Conservation (phyloP, 306 rosid genomes). For the Ormosia semicastrata region DNA sequence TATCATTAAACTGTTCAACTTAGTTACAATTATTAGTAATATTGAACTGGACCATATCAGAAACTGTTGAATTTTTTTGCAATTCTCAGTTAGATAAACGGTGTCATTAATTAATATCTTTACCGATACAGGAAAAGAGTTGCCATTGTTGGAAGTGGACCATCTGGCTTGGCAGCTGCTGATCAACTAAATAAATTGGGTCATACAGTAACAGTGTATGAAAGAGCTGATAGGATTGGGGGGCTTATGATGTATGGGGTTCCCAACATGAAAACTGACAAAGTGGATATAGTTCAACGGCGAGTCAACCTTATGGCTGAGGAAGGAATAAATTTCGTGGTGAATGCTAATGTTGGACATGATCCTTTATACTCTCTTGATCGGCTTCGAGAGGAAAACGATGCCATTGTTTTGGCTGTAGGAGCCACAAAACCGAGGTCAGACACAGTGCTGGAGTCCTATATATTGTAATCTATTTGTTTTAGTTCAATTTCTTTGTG, state of each 20-base stretch:
- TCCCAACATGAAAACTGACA: slow-evolving; percentile 92
- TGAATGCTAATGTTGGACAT: slow-evolving; percentile 75
- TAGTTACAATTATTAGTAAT: neutral
- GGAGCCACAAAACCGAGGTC: slow-evolving; percentile 99
- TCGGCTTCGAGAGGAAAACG: slow-evolving; percentile 68
- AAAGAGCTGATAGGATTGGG: slow-evolving; percentile 50
- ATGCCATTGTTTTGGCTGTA: slow-evolving; percentile 81
- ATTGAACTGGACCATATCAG: neutral
- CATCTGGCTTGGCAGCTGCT: slow-evolving; percentile 96
- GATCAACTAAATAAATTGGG: slow-evolving; percentile 94
- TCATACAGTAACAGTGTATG: slow-evolving; percentile 58
- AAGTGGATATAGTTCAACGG: slow-evolving; percentile 77
- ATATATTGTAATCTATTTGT: neutral
- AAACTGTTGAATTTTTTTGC: no score
- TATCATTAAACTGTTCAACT: neutral
- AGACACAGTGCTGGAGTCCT: neutral
- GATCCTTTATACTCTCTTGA: slow-evolving; percentile 75
- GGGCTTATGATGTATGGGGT: slow-evolving; percentile 99
- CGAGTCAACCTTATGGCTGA: slow-evolving; percentile 87
- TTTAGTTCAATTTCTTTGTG: neutral
- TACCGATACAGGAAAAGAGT: slow-evolving; percentile 65
- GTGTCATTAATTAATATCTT: neutral
- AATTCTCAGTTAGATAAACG: neutral
- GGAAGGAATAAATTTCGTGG: slow-evolving; percentile 82
- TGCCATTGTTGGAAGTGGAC: slow-evolving; percentile 94